Evolutionary conservation across 208 protist species (phyloP).

Genomic region (Blastocrithidia nonstop): DNA sequence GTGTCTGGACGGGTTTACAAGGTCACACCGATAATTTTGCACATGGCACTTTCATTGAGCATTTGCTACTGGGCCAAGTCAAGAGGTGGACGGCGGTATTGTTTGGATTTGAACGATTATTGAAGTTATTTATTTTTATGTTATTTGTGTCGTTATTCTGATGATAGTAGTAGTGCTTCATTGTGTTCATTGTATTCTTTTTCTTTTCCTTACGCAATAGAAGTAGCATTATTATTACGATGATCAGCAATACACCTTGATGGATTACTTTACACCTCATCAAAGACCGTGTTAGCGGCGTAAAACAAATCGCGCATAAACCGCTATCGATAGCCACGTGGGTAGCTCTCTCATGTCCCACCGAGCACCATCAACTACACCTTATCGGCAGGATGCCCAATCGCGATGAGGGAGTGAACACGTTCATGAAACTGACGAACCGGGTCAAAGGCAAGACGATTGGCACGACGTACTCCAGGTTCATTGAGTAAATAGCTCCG

Average conservation of each 20-base stretch:
- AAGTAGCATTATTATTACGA: too few species aligned
- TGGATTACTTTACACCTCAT: too few species aligned
- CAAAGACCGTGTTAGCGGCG: conserved; percentile 71
- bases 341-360: conserved; percentile 98
- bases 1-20: conserved; percentile 98
- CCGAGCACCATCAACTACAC: conserved; percentile 99
- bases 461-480: conserved; percentile 77
- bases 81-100: conserved; percentile 24
- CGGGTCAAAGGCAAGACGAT: conserved; percentile 64
- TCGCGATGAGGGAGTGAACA: conserved; percentile 56
- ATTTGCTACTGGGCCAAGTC: conserved; percentile 72
- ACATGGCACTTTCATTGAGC: conserved; percentile 83
- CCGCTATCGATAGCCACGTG: conserved; percentile 81
- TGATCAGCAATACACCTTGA: too few species aligned
- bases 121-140: not conserved
- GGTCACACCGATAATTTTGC: conserved; percentile 97
- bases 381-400: conserved; percentile 86
- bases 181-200: not conserved
- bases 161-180: not conserved
- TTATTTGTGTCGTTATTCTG: not conserved
- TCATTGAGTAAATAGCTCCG: conserved; percentile 83
- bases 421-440: conserved; percentile 73
- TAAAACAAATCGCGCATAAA: conserved; percentile 85
- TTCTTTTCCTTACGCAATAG: too few species aligned
- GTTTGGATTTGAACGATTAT: not conserved